phyloP scores from a whole-genome alignment of 257 asterid species.

The Nemophila menziesii region DNA sequence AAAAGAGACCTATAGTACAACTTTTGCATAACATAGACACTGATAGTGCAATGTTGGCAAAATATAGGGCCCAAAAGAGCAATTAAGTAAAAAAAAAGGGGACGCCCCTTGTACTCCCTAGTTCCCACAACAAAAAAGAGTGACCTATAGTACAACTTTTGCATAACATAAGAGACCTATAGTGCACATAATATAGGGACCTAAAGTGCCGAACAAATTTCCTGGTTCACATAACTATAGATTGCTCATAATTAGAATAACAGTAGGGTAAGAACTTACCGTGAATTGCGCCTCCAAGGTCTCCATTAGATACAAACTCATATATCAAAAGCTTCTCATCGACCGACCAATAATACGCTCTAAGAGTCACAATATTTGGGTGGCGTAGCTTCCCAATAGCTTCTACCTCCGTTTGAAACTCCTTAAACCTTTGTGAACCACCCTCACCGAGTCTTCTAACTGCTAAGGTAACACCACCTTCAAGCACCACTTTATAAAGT shows the following conservation, averaged over 20 bases:
- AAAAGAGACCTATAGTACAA: too few relatives aligned
- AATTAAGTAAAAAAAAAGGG: too few relatives aligned
- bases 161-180: too few relatives aligned
- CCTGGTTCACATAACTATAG: not conserved
- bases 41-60: too few relatives aligned
- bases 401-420: constrained; percentile 78
- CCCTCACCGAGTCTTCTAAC: constrained; percentile 91
- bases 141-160: too few relatives aligned
- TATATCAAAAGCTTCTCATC: constrained; percentile 86
- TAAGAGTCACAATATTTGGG: constrained; percentile 55
- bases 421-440: constrained; percentile 81
- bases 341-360: constrained; percentile 91
- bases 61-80: too few relatives aligned
- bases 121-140: too few relatives aligned
- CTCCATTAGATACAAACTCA: constrained; percentile 67
- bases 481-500: constrained; percentile 86
- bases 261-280: constrained; percentile 30
- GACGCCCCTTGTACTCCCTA: too few relatives aligned
- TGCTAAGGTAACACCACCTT: constrained; percentile 65
- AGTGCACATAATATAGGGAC: not conserved
- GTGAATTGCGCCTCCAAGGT: constrained; percentile 68
- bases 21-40: too few relatives aligned
- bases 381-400: constrained; percentile 89
- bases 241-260: not conserved
- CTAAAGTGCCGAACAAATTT: not conserved